Evolutionary conservation across 1,139 yeast genomes (phyloP), one percentile per base, ranked within the genome.

Genomic region (Taphrina deformans): DNA sequence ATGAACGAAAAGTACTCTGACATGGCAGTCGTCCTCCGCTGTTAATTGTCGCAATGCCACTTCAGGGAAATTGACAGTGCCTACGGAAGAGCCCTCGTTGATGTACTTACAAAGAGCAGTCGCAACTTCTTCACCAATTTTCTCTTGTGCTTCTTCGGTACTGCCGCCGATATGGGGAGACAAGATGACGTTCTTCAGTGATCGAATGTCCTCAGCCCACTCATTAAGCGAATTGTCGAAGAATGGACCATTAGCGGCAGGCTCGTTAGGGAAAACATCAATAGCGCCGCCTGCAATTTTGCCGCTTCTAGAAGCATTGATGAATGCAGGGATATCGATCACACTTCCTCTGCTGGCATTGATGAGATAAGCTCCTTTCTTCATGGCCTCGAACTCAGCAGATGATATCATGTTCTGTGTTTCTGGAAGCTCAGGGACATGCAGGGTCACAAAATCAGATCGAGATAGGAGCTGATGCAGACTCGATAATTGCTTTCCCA

Each of bases 101-200:
- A 93, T 88, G 80, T 91, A 95, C 77, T 89, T 90, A 70, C 92
- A 82, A 74, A 93, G 82, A 35, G 96, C 85, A 59, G 88, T 82
- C 67, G 88, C 91, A 68, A 93, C 99, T 80, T 93, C 99, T 69
- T 92, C 82, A 79, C 99, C 99, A 75, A 93, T 93, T 61, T 98
- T 96, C 68, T 91, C 85, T 82, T 93, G 99, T 38, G 99, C 99
- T 80, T 93, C 99, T 79, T 93, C 98, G 58, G 99, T 93, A 61
- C 98, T 91, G 70, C 99, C 99, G 79, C 99, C 99, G 73, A 93
- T 93, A 75, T 93, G 99, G 44, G 99, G 99, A 66, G 98, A 87
- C 74, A 93, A 82, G 69, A 95, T 91, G 66, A 93, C 87, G 77
- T 93, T 95, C 79, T 95, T 85, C 76, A 91, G 83, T 21, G 89